These are phyloP conservation scores for Phaeoacremonium minimum DNA, from an alignment of 2,329 filamentous ascomycete species.

Conservation along the genomic window DNA sequence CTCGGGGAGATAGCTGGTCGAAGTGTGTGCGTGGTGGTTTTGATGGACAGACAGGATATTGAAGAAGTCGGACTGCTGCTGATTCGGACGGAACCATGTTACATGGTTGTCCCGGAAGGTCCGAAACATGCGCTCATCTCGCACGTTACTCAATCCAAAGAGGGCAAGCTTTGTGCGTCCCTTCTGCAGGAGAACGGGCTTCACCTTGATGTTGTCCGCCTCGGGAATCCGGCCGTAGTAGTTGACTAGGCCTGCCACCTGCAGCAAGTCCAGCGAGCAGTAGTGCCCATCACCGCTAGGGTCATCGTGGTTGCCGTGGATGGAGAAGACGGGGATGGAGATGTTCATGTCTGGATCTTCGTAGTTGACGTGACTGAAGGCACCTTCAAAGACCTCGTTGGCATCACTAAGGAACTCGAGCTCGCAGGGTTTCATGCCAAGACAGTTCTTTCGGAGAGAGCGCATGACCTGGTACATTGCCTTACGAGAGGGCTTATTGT, in stretches of 20 bases:
- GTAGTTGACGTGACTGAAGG: constrained; percentile 95
- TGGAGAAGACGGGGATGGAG: constrained; percentile 94
- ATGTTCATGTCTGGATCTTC: constrained; percentile 97
- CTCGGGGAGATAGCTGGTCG: constrained; percentile 92
- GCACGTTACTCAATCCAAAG: constrained; percentile 92
- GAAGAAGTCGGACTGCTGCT: constrained; percentile 87
- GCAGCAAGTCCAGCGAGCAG: constrained; percentile 85
- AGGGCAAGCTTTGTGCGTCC: constrained; percentile 87
- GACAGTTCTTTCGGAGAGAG: constrained; percentile 85
- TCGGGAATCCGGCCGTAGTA: constrained; percentile 93
- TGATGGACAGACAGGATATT: constrained; percentile 94
- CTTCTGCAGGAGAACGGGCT: constrained; percentile 90
- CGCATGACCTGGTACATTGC: constrained; percentile 98
- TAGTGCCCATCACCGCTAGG: constrained; percentile 93
- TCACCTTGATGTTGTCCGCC: constrained; percentile 88
- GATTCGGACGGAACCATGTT: constrained; percentile 81
- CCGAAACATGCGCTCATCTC: constrained; percentile 89
- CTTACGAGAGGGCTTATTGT: constrained; percentile 95
- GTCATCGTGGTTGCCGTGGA: constrained; percentile 97
- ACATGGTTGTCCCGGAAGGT: constrained; percentile 92
- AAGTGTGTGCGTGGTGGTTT: constrained; percentile 88
- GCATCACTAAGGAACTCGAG: constrained; percentile 93
- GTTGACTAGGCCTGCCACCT: constrained; percentile 87
- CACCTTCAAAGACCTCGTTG: constrained; percentile 82
- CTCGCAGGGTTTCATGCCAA: constrained; percentile 92